Conservation (phyloP, 2,329 filamentous ascomycete genomes). For the Lasiodiplodia citricola region DNA sequence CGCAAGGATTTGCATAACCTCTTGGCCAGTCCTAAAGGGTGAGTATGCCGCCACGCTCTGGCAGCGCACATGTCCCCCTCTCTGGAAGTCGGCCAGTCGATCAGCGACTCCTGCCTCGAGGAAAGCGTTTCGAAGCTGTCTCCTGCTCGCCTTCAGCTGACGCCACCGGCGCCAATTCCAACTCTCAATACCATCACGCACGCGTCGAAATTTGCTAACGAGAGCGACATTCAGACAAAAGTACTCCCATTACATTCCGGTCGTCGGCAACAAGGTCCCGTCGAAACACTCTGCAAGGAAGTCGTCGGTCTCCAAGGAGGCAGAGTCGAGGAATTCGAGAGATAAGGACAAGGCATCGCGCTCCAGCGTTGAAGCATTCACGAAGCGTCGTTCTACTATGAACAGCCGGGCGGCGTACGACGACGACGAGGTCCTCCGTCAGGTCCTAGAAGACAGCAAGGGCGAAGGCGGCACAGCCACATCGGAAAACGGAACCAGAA, state of each 20-base stretch:
- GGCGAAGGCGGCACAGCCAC: slow-evolving; percentile 67
- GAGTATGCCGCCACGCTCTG: slow-evolving; percentile 47
- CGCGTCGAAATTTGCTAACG: slow-evolving; percentile 18
- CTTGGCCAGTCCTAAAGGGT: slow-evolving; percentile 83
- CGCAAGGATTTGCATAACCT: slow-evolving; percentile 90
- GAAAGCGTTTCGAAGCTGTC: neutral
- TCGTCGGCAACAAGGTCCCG: slow-evolving; percentile 57
- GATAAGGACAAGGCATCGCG: slow-evolving; percentile 60
- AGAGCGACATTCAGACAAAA: slow-evolving; percentile 56
- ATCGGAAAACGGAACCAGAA: slow-evolving; percentile 63
- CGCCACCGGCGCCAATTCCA: slow-evolving; percentile 27
- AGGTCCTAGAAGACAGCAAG: slow-evolving; percentile 94
- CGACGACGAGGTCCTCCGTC: slow-evolving; percentile 85
- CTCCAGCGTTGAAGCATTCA: slow-evolving; percentile 62
- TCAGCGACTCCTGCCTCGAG: neutral
- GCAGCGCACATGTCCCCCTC: neutral
- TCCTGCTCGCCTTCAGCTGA: slow-evolving; percentile 12
- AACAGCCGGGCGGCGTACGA: slow-evolving; percentile 96
- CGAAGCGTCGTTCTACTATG: slow-evolving; percentile 93
- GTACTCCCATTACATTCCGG: slow-evolving; percentile 68
- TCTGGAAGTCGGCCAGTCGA: neutral
- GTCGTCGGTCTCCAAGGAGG: slow-evolving; percentile 69
- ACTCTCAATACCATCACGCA: neutral
- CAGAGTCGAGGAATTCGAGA: slow-evolving; percentile 59
- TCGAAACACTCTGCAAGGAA: slow-evolving; percentile 62